Conservation (phyloP, 1,139 yeast genomes). For the Yamadazyma pseudoaaseri region DNA sequence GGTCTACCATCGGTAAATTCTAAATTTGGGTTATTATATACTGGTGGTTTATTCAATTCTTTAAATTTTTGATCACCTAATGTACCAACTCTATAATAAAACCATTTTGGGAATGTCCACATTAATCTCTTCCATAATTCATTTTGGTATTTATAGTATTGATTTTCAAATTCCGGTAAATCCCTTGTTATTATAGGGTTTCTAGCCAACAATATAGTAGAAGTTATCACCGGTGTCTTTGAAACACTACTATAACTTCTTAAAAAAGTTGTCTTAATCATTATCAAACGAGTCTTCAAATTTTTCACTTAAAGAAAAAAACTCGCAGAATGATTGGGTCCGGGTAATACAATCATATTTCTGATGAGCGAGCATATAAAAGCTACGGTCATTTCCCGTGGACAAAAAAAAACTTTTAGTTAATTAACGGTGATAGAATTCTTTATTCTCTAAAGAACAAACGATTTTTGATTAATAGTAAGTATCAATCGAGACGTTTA, state of each 20-base stretch:
- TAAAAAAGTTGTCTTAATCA: conserved; percentile 9
- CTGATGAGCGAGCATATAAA: conserved; percentile 6
- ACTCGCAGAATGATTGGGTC: background rate
- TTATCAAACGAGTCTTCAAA: conserved; percentile 4
- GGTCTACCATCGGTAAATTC: conserved; percentile 84
- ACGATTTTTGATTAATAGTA: background rate
- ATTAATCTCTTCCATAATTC: conserved; percentile 86
- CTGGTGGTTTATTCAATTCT: conserved; percentile 74
- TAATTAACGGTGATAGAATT: background rate
- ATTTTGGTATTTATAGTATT: conserved; percentile 78
- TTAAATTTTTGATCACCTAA: conserved; percentile 80
- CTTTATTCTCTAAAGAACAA: conserved; percentile 1
- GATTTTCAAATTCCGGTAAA: conserved; percentile 66
- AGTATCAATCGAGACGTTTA: background rate
- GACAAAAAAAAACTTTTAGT: background rate
- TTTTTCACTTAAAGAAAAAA: conserved; percentile 6
- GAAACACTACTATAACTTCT: conserved; percentile 9
- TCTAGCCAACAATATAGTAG: conserved; percentile 69
- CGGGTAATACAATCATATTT: background rate
- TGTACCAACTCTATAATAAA: conserved; percentile 88
- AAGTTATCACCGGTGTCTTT: conserved; percentile 17
- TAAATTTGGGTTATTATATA: conserved; percentile 67
- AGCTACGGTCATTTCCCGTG: conserved; percentile 8
- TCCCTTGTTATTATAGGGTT: conserved; percentile 83
- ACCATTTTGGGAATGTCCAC: conserved; percentile 98